Conservation (phyloP, 495 filamentous ascomycete genomes). For the Parathielavia hyrcaniae region DNA sequence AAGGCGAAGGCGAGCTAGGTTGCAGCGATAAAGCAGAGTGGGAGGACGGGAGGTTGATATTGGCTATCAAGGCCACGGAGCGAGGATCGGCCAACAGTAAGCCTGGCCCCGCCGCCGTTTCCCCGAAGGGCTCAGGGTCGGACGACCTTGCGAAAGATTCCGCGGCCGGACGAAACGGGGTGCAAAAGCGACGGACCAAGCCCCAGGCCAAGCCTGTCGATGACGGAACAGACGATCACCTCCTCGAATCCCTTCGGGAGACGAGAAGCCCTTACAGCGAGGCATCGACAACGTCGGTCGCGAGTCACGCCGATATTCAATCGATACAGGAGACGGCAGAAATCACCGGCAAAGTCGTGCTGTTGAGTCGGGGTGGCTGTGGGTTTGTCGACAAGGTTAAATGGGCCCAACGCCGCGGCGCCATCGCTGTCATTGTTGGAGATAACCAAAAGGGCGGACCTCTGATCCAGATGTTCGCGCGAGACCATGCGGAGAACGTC, state of each 20-base stretch:
- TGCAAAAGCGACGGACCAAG: slow-evolving; percentile 22
- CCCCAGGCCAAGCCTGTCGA: slow-evolving; percentile 34
- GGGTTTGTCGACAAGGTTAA: slow-evolving; percentile 96
- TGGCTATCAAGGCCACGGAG: slow-evolving; percentile 20
- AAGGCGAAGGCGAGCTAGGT: slow-evolving; percentile 80
- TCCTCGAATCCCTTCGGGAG: slow-evolving; percentile 59
- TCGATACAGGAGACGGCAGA: slow-evolving; percentile 91
- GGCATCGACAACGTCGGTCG: slow-evolving; percentile 36
- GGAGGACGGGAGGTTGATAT: slow-evolving; percentile 47
- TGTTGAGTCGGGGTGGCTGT: slow-evolving; percentile 87
- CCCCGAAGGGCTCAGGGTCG: slow-evolving; percentile 17
- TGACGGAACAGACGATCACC: slow-evolving; percentile 89
- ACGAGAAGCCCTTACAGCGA: slow-evolving; percentile 31
- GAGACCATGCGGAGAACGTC: slow-evolving; percentile 88
- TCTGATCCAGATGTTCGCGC: slow-evolving; percentile 95
- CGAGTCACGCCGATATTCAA: slow-evolving; percentile 82
- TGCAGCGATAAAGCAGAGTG: slow-evolving; percentile 97
- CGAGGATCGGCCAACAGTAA: slow-evolving; percentile 24
- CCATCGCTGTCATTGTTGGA: slow-evolving; percentile 83
- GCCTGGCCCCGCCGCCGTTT: slow-evolving; percentile 4
- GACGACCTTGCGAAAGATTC: slow-evolving; percentile 23
- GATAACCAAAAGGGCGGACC: slow-evolving; percentile 80
- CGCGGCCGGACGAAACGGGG: slow-evolving; percentile 23
- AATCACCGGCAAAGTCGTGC: slow-evolving; percentile 84
- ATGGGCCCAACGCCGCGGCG: slow-evolving; percentile 89